Evolutionary conservation across 148 eudicot genomes (phyloP), one percentile per base, ranked within the genome.

Genomic region (Nepenthes mirabilis): DNA sequence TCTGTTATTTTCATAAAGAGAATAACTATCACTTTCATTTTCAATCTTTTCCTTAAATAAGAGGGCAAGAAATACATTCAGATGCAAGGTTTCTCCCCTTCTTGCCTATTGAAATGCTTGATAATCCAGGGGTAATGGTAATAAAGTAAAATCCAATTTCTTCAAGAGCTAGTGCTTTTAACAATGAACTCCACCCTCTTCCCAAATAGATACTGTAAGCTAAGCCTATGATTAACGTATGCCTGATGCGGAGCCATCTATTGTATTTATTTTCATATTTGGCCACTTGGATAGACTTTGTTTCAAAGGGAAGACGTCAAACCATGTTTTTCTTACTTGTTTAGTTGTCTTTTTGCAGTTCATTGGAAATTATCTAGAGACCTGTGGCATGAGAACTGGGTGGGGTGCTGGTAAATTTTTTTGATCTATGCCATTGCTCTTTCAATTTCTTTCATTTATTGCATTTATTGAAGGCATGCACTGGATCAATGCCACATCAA

Each of bases 341-440:
- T n/a, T 69, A 23, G 57, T 40, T 37, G 43, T 11, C 57, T 43
- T 60, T 9, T 65, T 75, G 70, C 82, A 87, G 95, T 87, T 83
- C 74, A 74, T 87, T 74, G 97, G 94, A 62, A 86, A 86, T 63
- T 86, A 78, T 68, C 94, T 86, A 73, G 94, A 90, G 74, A 74
- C 80, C 9, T 63, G 67, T 76, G 97, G 94, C 67, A 55, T 73
- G 66, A 86, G 58, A 80, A 83, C 88, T 59, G 97, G 94, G 11
- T 90, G 97, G 97, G 97, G 97, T 64, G 75, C 94, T 63, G 94
- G 97, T 90, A 76, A 80, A 75, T 67, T 63, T 34, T 6, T 1
- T 33, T 53, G 53, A 48, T 48, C 37, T 53, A 57, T 14, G 43
- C 4, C 47, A 9, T 23, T 37, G 13, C 34, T 34, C 47, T 52